Conservation (phyloP, 139 green algal genomes). For the Chlamydomonas sphaeroides region DNA sequence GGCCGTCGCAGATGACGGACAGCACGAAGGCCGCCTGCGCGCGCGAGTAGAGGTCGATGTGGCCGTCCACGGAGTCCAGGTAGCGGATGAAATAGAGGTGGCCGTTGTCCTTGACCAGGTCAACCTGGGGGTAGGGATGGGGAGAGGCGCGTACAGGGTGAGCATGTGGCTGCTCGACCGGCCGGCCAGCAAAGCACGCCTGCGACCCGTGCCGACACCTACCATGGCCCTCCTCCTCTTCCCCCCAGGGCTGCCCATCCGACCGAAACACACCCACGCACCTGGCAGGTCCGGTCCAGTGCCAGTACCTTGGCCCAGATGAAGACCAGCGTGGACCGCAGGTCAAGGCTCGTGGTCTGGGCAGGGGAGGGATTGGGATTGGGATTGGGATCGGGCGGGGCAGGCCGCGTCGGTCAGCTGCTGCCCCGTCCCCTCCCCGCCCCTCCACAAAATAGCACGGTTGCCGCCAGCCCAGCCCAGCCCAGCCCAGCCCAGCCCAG, state of each 20-base stretch:
- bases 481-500: no score
- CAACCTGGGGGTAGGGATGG: conserved; percentile 56
- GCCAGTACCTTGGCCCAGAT: conserved; percentile 99
- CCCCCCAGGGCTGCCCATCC: neutral
- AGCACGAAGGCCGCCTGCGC: conserved; percentile 94
- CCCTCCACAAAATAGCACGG: no score
- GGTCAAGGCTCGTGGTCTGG: conserved; percentile 93
- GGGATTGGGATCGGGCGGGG: no score
- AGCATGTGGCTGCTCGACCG: no score
- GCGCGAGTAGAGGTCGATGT: conserved; percentile 54
- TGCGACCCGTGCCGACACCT: no score
- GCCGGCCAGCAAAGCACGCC: no score
- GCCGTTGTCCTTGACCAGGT: conserved; percentile 94
- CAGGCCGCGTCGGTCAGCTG: no score
- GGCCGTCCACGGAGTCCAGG: conserved; percentile 69
- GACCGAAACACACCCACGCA: conserved; percentile 21
- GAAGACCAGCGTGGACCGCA: conserved; percentile 96
- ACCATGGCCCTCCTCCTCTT: no score
- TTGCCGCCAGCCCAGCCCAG: no score
- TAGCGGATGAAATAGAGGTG: conserved; percentile 98
- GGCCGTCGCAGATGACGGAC: conserved; percentile 86
- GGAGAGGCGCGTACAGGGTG: no score
- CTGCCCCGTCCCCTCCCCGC: no score
- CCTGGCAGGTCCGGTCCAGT: conserved; percentile 89
- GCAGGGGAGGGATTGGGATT: no score